These are phyloP conservation scores for Prunella vulgaris DNA, from an alignment of 257 asterid species.

Conservation along the genomic window DNA sequence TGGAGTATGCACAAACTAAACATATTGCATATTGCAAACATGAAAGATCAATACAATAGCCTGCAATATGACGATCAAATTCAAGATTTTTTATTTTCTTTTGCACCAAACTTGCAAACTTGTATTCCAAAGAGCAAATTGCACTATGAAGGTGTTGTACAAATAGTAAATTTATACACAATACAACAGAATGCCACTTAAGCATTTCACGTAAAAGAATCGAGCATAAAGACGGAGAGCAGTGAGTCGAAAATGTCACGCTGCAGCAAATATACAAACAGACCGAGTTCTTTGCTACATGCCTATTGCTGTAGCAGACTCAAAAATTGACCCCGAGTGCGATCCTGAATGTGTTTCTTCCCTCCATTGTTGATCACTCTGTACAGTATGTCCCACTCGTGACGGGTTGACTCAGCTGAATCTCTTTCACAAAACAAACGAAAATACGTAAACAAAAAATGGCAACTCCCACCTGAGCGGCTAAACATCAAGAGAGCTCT, in stretches of 20 bases:
- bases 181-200: constrained; percentile 37
- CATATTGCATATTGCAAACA: too few relatives aligned
- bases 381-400: constrained; percentile 42
- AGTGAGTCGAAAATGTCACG: constrained; percentile 20
- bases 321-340: constrained; percentile 28
- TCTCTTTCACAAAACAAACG: constrained; percentile 21
- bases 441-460: constrained; percentile 25
- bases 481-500: constrained; percentile 21
- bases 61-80: not conserved
- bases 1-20: too few relatives aligned
- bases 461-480: constrained; percentile 13
- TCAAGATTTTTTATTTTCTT: not conserved
- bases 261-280: constrained; percentile 27
- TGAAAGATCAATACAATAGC: too few relatives aligned
- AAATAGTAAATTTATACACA: constrained; percentile 38
- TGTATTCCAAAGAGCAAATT: constrained; percentile 21
- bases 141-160: constrained; percentile 23
- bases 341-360: constrained; percentile 23
- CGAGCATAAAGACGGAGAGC: constrained; percentile 20
- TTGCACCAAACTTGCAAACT: constrained; percentile 26
- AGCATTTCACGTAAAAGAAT: constrained; percentile 35
- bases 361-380: constrained; percentile 32
- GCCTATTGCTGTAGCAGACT: constrained; percentile 25
- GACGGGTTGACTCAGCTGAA: constrained; percentile 20
- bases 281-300: constrained; percentile 29